Percentiles rank a stretch among this genome's conserved stretches.
Evolutionary conservation across 2,329 filamentous ascomycete genomes (phyloP).

Genomic region (Claviceps sorghi): DNA sequence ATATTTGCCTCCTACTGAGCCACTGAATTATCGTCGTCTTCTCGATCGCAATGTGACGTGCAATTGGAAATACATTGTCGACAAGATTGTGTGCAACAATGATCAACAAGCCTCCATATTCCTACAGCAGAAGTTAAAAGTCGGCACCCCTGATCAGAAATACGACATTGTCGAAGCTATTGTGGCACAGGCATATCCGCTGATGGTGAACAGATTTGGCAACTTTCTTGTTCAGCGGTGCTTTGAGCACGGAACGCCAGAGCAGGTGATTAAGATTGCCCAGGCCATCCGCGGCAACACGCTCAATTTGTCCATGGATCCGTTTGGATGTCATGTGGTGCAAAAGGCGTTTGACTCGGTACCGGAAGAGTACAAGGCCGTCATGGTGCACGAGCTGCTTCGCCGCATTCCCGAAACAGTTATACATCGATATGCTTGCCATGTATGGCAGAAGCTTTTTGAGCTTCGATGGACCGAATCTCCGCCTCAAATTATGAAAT

Average conservation of each 20-base stretch:
- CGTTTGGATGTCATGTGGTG: constrained; percentile 94
- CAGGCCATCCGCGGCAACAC: constrained; percentile 90
- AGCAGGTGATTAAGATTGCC: constrained; percentile 90
- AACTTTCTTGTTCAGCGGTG: constrained; percentile 98
- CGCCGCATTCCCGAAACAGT: constrained; percentile 94
- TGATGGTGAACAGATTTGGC: constrained; percentile 98
- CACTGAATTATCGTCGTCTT: constrained; percentile 87
- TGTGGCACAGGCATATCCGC: constrained; percentile 79
- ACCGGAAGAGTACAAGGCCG: constrained; percentile 90
- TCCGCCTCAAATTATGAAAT: constrained; percentile 95
- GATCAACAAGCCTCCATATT: constrained; percentile 99
- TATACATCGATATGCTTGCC: constrained; percentile 95
- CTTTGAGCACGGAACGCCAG: constrained; percentile 92
- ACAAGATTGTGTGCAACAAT: constrained; percentile 98
- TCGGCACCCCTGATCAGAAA: constrained; percentile 88
- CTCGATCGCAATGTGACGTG: constrained; percentile 92
- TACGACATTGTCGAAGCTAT: constrained; percentile 95
- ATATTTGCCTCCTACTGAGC: constrained; percentile 76
- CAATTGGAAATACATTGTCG: constrained; percentile 98
- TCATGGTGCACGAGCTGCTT: constrained; percentile 96
- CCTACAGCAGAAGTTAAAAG: constrained; percentile 95
- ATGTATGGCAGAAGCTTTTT: constrained; percentile 99
- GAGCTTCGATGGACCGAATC: constrained; percentile 91
- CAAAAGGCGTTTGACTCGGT: constrained; percentile 98
- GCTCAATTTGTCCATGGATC: constrained; percentile 90